Conservation (phyloP, 495 filamentous ascomycete genomes). For the Pyronema domesticum region DNA sequence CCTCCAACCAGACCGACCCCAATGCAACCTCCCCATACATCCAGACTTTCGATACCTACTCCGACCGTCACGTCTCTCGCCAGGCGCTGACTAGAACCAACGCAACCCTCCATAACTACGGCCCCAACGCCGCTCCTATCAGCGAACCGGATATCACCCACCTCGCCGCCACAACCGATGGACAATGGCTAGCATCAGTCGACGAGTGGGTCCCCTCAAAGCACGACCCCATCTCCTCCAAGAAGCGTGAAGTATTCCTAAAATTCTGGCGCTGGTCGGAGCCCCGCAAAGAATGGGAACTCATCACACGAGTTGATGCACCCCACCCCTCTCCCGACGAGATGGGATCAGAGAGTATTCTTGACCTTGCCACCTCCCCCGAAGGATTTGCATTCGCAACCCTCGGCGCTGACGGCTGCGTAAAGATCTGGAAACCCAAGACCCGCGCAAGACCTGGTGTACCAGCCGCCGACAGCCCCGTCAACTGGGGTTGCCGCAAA, state of each 20-base stretch:
- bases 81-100: constrained; percentile 82
- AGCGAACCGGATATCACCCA: constrained; percentile 55
- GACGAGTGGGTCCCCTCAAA: constrained; percentile 71
- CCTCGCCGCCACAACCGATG: constrained; percentile 56
- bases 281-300: constrained; percentile 44
- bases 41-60: constrained; percentile 68
- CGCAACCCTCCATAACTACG: constrained; percentile 56
- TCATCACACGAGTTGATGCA: constrained; percentile 63
- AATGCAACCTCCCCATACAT: constrained; percentile 33
- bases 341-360: constrained; percentile 37
- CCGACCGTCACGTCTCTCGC: constrained; percentile 52
- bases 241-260: constrained; percentile 51
- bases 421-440: constrained; percentile 63
- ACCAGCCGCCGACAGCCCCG: constrained; percentile 29
- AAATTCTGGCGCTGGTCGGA: constrained; percentile 77
- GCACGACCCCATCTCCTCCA: constrained; percentile 36
- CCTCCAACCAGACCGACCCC: constrained; percentile 24
- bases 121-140: constrained; percentile 48
- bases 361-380: constrained; percentile 54
- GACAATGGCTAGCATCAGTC: constrained; percentile 77
- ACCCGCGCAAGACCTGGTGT: constrained; percentile 29
- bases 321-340: constrained; percentile 42
- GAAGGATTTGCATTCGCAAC: constrained; percentile 54
- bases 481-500: constrained; percentile 56
- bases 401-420: constrained; percentile 56